A percentile compares a stretch with the other conserved stretches of the same genome.
These are phyloP conservation scores for Galerina sulciceps DNA, from an alignment of 768 basidiomycete genomes.

Conservation along the genomic window DNA sequence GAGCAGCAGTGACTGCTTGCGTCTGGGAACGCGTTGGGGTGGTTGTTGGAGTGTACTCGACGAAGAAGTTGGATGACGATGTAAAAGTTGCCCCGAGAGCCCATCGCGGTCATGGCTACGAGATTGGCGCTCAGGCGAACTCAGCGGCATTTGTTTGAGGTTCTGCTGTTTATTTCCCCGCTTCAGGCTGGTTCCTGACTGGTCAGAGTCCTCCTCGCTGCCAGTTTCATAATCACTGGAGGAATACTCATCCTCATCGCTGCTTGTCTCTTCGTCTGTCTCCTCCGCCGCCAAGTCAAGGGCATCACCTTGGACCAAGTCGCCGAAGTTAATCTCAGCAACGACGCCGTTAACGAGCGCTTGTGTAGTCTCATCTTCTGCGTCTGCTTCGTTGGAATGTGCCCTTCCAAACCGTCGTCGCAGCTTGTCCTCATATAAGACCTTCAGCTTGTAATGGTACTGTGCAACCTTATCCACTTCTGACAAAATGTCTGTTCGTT, in stretches of 20 bases:
- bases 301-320: constrained; percentile 77
- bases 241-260: constrained; percentile 48
- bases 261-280: constrained; percentile 45
- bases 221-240: constrained; percentile 44
- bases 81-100: not conserved
- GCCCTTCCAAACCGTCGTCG: constrained; percentile 80
- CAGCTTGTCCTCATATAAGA: constrained; percentile 90
- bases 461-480: constrained; percentile 90
- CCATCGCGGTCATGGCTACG: constrained; percentile 1
- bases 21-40: constrained; percentile 21
- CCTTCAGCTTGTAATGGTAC: constrained; percentile 94
- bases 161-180: constrained; percentile 15
- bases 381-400: constrained; percentile 57
- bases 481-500: constrained; percentile 73
- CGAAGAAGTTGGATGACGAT: not conserved
- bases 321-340: constrained; percentile 80
- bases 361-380: constrained; percentile 84
- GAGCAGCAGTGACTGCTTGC: constrained; percentile 49
- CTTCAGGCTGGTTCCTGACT: constrained; percentile 29
- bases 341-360: constrained; percentile 83
- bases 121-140: constrained; percentile 2
- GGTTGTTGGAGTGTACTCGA: not conserved
- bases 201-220: constrained; percentile 37
- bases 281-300: constrained; percentile 82
- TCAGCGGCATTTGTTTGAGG: not conserved